Conservation (phyloP, 2,329 filamentous ascomycete genomes). For the Fusarium tricinctum region DNA sequence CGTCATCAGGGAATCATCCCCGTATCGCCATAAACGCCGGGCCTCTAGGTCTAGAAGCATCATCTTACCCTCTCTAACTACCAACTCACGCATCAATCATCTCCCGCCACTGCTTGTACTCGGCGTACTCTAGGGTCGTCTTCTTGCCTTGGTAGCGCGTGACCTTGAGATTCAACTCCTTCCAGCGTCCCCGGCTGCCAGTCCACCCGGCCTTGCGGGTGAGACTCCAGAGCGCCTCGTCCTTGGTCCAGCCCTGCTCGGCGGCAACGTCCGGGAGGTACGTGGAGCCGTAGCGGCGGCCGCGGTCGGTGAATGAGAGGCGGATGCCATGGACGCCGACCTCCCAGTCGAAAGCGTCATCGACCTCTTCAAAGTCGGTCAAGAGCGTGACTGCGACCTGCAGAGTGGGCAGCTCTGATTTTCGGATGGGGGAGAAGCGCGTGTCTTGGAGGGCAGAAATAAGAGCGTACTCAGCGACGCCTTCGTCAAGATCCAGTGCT, state of each 20-base stretch:
- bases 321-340: conserved; percentile 89
- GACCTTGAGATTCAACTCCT: conserved; percentile 81
- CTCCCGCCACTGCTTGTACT: conserved; percentile 84
- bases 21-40: conserved; percentile 43
- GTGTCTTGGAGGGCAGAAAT: conserved; percentile 79
- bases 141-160: conserved; percentile 91
- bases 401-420: conserved; percentile 68
- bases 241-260: conserved; percentile 95
- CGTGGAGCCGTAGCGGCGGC: conserved; percentile 82
- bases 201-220: conserved; percentile 97
- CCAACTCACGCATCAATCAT: conserved; percentile 67
- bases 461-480: conserved; percentile 84
- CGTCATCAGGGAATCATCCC: conserved; percentile 21
- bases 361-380: conserved; percentile 84
- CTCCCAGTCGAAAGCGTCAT: conserved; percentile 84
- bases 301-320: conserved; percentile 83
- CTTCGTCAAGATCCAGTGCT: conserved; percentile 77
- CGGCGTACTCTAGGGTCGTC: conserved; percentile 75
- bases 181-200: conserved; percentile 84
- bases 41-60: conserved; percentile 48
- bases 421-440: conserved; percentile 70
- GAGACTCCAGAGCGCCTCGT: conserved; percentile 89
- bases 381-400: conserved; percentile 83
- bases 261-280: conserved; percentile 92
- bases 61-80: conserved; percentile 44